Evolutionary conservation across 1,284 basidiomycete genomes (phyloP).

Genomic region (Ustilago esculenta): DNA sequence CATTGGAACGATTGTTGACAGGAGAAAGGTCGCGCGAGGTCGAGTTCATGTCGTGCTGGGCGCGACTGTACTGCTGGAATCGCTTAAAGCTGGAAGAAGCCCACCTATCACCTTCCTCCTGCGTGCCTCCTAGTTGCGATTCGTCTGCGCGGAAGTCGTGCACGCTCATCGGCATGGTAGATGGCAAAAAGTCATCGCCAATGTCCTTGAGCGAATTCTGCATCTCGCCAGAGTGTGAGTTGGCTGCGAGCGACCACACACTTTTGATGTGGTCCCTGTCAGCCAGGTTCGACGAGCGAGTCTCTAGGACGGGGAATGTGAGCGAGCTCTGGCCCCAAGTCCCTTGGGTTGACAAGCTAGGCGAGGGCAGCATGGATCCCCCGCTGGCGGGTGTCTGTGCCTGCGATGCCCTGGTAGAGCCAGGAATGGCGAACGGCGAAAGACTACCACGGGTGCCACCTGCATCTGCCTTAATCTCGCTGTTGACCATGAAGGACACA

Average conservation of each 20-base stretch:
- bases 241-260: conserved; percentile 55
- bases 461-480: conserved; percentile 52
- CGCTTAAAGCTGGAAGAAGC: conserved; percentile 28
- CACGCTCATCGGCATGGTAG: conserved; percentile 50
- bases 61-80: conserved; percentile 31
- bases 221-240: conserved; percentile 40
- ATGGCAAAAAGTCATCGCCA: conserved; percentile 56
- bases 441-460: conserved; percentile 22
- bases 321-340: conserved; percentile 58
- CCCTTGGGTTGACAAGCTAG: conserved; percentile 47
- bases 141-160: conserved; percentile 51
- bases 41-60: conserved; percentile 21
- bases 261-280: conserved; percentile 58
- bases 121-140: conserved; percentile 4
- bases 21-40: conserved; percentile 34
- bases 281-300: conserved; percentile 32
- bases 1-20: conserved; percentile 24
- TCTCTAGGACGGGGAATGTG: conserved; percentile 49
- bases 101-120: conserved; percentile 17
- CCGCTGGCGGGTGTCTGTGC: conserved; percentile 43
- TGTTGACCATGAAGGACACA: conserved; percentile 61
- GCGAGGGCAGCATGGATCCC: conserved; percentile 48
- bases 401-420: conserved; percentile 29
- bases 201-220: conserved; percentile 59
- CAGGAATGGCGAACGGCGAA: conserved; percentile 33